These are phyloP conservation scores for Pseudocercospora eumusae DNA, from an alignment of 2,329 filamentous ascomycete species.

Conservation along the genomic window DNA sequence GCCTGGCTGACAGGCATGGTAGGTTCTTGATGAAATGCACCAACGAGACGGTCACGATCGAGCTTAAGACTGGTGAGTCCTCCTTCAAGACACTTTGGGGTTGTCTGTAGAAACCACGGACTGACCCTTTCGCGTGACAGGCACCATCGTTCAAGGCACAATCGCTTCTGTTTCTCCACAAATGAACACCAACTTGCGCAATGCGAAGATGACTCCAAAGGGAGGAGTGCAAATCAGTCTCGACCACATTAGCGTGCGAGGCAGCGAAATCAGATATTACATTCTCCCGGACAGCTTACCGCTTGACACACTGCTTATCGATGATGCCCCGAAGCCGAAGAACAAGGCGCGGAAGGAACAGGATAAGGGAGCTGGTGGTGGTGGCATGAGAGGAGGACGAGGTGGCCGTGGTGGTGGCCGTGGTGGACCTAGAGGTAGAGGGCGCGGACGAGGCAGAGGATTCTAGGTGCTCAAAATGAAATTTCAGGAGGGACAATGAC, in stretches of 20 bases:
- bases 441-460: conserved; percentile 34
- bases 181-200: conserved; percentile 96
- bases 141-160: conserved; percentile 94
- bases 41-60: conserved; percentile 97
- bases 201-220: conserved; percentile 93
- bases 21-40: conserved; percentile 99
- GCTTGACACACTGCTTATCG: conserved; percentile 90
- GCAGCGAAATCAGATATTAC: conserved; percentile 93
- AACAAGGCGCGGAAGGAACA: conserved; percentile 97
- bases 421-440: conserved; percentile 40
- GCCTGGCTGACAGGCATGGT: conserved; percentile 40
- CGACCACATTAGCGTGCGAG: conserved; percentile 95
- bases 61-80: conserved; percentile 89
- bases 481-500: too few species aligned
- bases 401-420: conserved; percentile 50
- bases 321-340: conserved; percentile 97
- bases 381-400: conserved; percentile 50
- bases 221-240: conserved; percentile 84
- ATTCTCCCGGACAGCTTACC: conserved; percentile 95
- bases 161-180: conserved; percentile 95
- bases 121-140: conserved; percentile 47
- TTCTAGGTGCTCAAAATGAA: conserved; percentile 14
- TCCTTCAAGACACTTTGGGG: not conserved
- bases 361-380: conserved; percentile 48
- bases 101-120: not conserved